Evolutionary conservation across 495 filamentous ascomycete genomes (phyloP).

Genomic region (Penicillium arizonense): DNA sequence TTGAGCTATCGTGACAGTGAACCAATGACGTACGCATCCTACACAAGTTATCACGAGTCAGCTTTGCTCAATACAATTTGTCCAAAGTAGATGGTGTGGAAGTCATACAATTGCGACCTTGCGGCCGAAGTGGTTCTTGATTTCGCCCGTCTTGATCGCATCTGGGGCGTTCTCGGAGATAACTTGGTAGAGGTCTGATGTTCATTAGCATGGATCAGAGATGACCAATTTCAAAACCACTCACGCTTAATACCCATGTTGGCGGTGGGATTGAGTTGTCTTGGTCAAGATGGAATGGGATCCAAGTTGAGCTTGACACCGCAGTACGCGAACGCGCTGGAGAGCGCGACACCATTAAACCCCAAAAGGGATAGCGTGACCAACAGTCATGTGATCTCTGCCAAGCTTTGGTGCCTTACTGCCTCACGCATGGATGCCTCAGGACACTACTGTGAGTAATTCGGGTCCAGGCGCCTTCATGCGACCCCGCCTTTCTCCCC

Average conservation of each 20-base stretch:
- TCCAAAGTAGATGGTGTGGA: not conserved
- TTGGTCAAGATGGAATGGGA: not conserved
- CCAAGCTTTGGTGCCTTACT: slow-evolving; percentile 1
- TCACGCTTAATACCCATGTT: slow-evolving; percentile 89
- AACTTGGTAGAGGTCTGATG: slow-evolving; percentile 70
- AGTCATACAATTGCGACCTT: slow-evolving; percentile 90
- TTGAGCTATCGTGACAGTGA: not conserved
- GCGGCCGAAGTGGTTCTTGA: slow-evolving; percentile 96
- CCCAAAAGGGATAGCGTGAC: slow-evolving; percentile 21
- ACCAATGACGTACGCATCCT: slow-evolving; percentile 77
- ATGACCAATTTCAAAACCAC: slow-evolving; percentile 1
- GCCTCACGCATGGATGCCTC: slow-evolving; percentile 16
- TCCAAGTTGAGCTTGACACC: not conserved
- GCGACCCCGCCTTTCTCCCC: slow-evolving; percentile 29
- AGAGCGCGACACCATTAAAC: slow-evolving; percentile 32
- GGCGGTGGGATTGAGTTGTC: slow-evolving; percentile 1
- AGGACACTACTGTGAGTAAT: not conserved
- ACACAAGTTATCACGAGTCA: not conserved
- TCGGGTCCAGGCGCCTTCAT: slow-evolving; percentile 15
- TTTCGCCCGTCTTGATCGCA: slow-evolving; percentile 93
- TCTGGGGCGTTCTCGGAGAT: slow-evolving; percentile 90
- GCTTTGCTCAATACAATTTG: not conserved
- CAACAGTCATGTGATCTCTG: slow-evolving; percentile 12
- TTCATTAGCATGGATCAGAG: slow-evolving; percentile 2
- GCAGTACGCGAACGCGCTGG: slow-evolving; percentile 28